Conservation (phyloP, 2,329 filamentous ascomycete genomes). For the Fusarium sp. region DNA sequence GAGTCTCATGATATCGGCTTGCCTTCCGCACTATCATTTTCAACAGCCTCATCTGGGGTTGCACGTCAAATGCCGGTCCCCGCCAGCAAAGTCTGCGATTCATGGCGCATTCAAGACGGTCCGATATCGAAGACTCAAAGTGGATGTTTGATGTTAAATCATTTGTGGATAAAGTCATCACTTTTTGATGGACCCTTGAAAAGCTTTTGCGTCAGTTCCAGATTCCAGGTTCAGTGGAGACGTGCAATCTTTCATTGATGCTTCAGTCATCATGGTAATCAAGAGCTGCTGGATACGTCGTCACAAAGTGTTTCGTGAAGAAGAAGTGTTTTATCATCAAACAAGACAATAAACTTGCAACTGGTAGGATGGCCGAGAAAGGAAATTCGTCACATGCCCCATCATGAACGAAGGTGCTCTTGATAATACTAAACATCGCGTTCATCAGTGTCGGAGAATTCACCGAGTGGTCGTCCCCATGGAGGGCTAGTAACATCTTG, state of each 20-base stretch:
- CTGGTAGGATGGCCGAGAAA: not conserved
- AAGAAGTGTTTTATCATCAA: not conserved
- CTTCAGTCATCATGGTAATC: not conserved
- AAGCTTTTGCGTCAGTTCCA: constrained; percentile 11
- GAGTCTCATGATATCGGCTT: not conserved
- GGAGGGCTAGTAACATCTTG: constrained; percentile 6
- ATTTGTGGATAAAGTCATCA: constrained; percentile 16
- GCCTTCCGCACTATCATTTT: not conserved
- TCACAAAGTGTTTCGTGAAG: constrained; percentile 6
- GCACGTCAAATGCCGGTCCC: constrained; percentile 13
- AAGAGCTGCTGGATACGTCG: not conserved
- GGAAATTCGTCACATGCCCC: not conserved
- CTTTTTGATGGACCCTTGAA: constrained; percentile 23
- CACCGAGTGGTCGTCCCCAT: not conserved
- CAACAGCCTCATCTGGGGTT: constrained; percentile 18
- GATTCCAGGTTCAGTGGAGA: constrained; percentile 7
- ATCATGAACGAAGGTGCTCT: not conserved
- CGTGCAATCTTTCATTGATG: not conserved
- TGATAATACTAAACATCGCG: not conserved
- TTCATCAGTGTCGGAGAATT: not conserved
- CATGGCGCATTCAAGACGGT: constrained; percentile 30
- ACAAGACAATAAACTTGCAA: not conserved
- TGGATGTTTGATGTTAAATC: constrained; percentile 31
- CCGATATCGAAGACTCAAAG: constrained; percentile 28
- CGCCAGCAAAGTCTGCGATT: constrained; percentile 18